Evolutionary conservation across 805 yeast species (phyloP), one percentile per base, ranked within the genome.

Genomic region (Yarrowia osloensis): DNA sequence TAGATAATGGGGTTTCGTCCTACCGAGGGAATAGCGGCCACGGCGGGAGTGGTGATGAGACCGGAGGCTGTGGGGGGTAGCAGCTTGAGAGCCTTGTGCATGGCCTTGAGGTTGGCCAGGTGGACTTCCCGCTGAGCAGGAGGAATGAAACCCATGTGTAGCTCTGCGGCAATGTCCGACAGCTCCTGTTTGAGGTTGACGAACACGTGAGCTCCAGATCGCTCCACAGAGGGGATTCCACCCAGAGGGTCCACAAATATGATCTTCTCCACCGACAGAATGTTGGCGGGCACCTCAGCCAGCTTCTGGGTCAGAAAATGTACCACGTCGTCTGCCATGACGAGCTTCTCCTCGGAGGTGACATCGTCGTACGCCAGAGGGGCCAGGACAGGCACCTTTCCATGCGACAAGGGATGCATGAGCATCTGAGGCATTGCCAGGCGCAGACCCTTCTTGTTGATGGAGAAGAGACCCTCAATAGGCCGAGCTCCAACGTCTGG

Each of bases 151-250:
- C 90, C 89, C 71, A 85, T 84, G 66, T 81, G 79, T 22, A 91
- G 77, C 72, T 91, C 96, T 3, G 87, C 80, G 2, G 80, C 74
- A 21, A 91, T 86, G 61, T 77, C 80, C 49, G 74, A 81, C 28
- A 78, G 73, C 39, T 73, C 73, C 71, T 80, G 82, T 66, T 77
- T 75, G 19, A 75, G 76, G 26, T 75, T 69, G 44, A 80, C 87
- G 68, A 89, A 88, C 0, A 95, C 96, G 76, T 95, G 99, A 19
- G 80, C 77, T 3, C 92, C 86, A 68, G 86, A 84, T 68, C 98
- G 81, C 74, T 91, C 97, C 26, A 86, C 79, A 0, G 96, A 89
- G 0, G 98, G 98, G 7, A 91, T 88, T 0, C 99, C 99, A 1
- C 99, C 99, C 21, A 83, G 75, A 0, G 87, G 85, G 72, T 92